Conservation (phyloP, 129 eudicot genomes). For the Tagetes patula region DNA sequence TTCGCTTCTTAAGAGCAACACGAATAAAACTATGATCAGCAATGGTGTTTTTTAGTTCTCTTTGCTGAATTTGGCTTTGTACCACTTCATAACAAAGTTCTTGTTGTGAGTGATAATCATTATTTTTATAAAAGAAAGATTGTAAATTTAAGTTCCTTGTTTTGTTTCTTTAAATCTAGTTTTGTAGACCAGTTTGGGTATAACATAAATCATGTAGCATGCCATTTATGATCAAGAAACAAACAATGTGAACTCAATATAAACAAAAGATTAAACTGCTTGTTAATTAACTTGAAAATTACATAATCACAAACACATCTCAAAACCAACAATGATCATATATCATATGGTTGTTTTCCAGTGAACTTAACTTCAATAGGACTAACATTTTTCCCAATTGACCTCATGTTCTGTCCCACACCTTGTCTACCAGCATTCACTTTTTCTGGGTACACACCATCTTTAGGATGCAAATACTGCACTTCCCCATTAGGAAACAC, state of each 20-base stretch:
- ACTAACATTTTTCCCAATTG: conserved; percentile 79
- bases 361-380: conserved; percentile 94
- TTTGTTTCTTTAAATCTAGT: background rate
- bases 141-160: conserved; percentile 8
- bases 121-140: background rate
- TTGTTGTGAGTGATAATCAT: no score
- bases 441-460: conserved; percentile 94
- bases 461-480: conserved; percentile 92
- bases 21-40: conserved; percentile 36
- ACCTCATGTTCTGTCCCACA: conserved; percentile 77
- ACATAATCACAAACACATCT: conserved; percentile 35
- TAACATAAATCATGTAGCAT: no score
- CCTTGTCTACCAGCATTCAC: conserved; percentile 82
- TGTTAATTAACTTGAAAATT: conserved; percentile 24
- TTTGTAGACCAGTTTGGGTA: no score
- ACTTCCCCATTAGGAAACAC: conserved; percentile 93
- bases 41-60: conserved; percentile 30
- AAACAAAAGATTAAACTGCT: background rate
- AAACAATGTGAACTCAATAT: background rate
- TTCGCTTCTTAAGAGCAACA: conserved; percentile 21
- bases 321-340: conserved; percentile 35
- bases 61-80: conserved; percentile 32
- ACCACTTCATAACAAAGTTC: background rate
- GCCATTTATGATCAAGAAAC: no score
- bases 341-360: conserved; percentile 77